Percentiles rank a stretch among this genome's conserved stretches.
phyloP scores from a whole-genome alignment of 371 early-diverging fungal genomes.

The Zychaea mexicana region DNA sequence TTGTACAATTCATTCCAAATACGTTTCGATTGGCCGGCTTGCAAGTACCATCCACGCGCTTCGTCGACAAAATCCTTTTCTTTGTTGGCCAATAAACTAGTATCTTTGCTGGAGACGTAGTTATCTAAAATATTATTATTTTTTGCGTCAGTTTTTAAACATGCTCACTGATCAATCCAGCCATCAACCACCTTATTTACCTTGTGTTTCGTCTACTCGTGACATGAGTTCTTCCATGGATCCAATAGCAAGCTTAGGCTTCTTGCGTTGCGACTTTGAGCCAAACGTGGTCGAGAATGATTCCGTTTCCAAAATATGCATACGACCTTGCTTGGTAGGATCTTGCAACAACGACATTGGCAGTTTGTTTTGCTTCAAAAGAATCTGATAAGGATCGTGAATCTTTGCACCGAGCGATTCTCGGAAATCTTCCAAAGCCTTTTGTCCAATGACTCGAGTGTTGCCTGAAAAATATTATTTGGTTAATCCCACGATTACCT shows the following conservation, averaged over 20 bases:
- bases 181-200: too few relatives aligned
- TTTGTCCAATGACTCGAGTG: conserved; percentile 93
- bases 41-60: conserved; percentile 84
- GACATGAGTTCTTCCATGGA: conserved; percentile 85
- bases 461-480: conserved; percentile 58
- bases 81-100: conserved; percentile 73
- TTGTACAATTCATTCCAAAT: conserved; percentile 99
- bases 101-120: conserved; percentile 79
- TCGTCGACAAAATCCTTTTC: conserved; percentile 72
- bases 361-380: conserved; percentile 94
- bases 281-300: conserved; percentile 93
- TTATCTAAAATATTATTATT: neutral
- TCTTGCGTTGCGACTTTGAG: conserved; percentile 93
- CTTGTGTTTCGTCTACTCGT: conserved; percentile 63
- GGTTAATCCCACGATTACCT: too few relatives aligned
- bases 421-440: conserved; percentile 88
- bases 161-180: too few relatives aligned
- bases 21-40: conserved; percentile 96
- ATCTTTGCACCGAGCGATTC: conserved; percentile 88
- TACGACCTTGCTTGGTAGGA: conserved; percentile 77
- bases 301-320: conserved; percentile 94
- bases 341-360: conserved; percentile 95
- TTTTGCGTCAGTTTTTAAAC: too few relatives aligned
- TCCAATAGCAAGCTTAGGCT: conserved; percentile 79
- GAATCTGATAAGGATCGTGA: conserved; percentile 96